Evolutionary conservation across 306 rosid species (phyloP), one percentile per base, ranked within the genome.

Genomic region (Vigna mungo): DNA sequence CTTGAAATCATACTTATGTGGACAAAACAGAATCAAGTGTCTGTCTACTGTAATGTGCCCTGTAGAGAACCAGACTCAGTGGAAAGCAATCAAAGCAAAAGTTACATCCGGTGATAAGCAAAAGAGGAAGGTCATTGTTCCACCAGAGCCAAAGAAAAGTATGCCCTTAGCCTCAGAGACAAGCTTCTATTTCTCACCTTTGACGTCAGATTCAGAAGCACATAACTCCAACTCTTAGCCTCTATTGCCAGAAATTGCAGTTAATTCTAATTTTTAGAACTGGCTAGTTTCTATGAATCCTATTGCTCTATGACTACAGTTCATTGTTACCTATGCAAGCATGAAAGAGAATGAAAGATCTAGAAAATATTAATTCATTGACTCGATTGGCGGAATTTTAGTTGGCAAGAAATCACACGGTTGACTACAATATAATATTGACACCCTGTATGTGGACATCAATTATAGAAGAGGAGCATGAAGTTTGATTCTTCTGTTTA

Each of bases 181-280:
- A 59, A 56, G 76, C 64, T 74, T 75, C 30, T 64, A 75, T 56
- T 69, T 53, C 48, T 27, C 84, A 13, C 73, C 82, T 68, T 78
- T 79, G 23, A 53, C 52, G 54, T 61, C 71, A 3, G 76, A 82
- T 74, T 63, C 85, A 18, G 80, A 68, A 12, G 78, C 61, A 27
- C 49, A 64, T 75, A 79, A 69, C 71, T 81, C 92, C 55, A 88
- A 88, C 71, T 81, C 91, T 51, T 87, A 88, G 78, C 89, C 90
- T 62, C 74, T 73, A 23, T 67, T 86, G 84, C 79, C 84, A 82
- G 92, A 92, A 80, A 74, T 84, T 49, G 81, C 85, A 16, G 96
- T 89, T 74, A 81, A 89, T 76, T 77, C 89, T 49, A 91, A 93
- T 87, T 88, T 95, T 76, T 88, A 96, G 48, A 90, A 84, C 83